Evolutionary conservation across 768 basidiomycete genomes (phyloP), one percentile per base, ranked within the genome.

Genomic region (Pulveroboletus ravenelii): DNA sequence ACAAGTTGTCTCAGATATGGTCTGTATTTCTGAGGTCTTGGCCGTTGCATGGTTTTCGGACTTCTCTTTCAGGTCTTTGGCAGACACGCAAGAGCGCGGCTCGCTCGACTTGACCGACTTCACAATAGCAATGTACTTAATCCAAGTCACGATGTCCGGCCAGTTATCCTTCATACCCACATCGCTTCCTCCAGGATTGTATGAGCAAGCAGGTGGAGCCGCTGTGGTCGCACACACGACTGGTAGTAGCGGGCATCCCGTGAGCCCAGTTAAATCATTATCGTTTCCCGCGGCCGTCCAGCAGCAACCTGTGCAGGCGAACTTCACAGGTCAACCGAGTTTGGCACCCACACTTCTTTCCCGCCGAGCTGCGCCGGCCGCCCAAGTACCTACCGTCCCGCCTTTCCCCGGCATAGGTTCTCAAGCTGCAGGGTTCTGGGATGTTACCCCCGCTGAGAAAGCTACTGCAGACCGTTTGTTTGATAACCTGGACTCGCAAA

Each of bases 31-130:
- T 25, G 45, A 7, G 17, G 8, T 48, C 10, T 47, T 27, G n/a
- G 25, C 29, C 25, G 14, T 20, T n/a, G 18, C 12, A 18, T 34
- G 10, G 38, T 6, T 48, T 36, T 48, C 18, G 25, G 41, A 46
- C 31, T 17, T 45, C 35, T 37, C 36, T 45, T 44, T 3, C 59
- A 96, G 93, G 94, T 86, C 78, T 55, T 79, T 99, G 35, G 88
- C 94, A n/a, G 96, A 99, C 68, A 94, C 93, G 4, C 89, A 94
- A 69, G 81, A 88, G 58, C 80, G 96, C 53, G 95, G 96, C 45
- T 74, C 78, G 12, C 83, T 99, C 52, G 96, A 99, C 66, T 73
- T 82, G 14, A 77, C 86, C 40, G 96, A 99, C 70, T 99, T 99
- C 64, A 85, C 88, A 52, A 82, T 99, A 62, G 96, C 87, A 36